A percentile compares a stretch with the other conserved stretches of the same genome.
phyloP scores from a whole-genome alignment of 306 rosid genomes.

The Lotus japonicus region DNA sequence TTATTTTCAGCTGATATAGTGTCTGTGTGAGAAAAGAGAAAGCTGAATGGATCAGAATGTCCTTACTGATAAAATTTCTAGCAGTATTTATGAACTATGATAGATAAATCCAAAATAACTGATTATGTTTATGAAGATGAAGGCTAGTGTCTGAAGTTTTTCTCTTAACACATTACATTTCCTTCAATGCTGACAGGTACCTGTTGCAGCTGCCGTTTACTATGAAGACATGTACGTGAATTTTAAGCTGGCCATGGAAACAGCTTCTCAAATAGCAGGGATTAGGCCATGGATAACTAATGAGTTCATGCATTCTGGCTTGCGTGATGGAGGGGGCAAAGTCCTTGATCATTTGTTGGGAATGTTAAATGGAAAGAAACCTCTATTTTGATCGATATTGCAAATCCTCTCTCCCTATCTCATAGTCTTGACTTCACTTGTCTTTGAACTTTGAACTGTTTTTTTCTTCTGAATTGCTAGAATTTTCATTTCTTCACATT shows the following conservation, averaged over 20 bases:
- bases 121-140: background rate
- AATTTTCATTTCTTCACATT: background rate
- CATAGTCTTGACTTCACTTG: background rate
- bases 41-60: background rate
- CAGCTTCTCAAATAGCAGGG: conserved; percentile 81
- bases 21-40: background rate
- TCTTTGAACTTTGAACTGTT: background rate
- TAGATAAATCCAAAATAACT: background rate
- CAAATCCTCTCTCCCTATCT: background rate
- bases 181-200: conserved; percentile 52
- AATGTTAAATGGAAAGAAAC: conserved; percentile 77
- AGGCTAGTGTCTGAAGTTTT: background rate
- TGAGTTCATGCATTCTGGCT: conserved; percentile 95
- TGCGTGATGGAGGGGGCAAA: conserved; percentile 69
- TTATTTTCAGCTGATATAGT: background rate
- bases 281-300: conserved; percentile 81
- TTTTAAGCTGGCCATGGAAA: conserved; percentile 70
- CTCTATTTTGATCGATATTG: conserved; percentile 53
- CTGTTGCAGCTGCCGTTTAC: conserved; percentile 91
- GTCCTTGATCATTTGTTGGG: conserved; percentile 83
- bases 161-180: background rate
- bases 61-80: background rate
- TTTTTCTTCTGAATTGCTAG: background rate
- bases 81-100: background rate
- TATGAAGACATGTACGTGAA: conserved; percentile 77